Conservation (phyloP, 192 early-diverging fungal species). For the Coemansia sp. region DNA sequence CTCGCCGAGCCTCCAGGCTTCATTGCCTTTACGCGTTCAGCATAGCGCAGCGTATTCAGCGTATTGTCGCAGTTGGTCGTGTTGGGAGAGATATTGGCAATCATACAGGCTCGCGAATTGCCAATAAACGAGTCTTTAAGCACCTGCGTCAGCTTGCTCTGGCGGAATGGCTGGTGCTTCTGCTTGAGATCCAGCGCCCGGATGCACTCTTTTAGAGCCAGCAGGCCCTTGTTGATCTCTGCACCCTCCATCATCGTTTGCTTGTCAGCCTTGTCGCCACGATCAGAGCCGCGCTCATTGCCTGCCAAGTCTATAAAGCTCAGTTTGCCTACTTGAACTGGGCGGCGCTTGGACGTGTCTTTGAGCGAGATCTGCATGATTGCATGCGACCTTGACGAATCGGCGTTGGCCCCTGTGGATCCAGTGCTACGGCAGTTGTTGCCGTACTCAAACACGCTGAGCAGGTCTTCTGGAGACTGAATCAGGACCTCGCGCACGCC, state of each 20-base stretch:
- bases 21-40: constrained; percentile 71
- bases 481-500: constrained; percentile 89
- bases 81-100: constrained; percentile 96
- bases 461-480: constrained; percentile 77
- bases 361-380: constrained; percentile 92
- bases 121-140: constrained; percentile 98
- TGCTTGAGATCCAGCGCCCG: constrained; percentile 93
- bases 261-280: constrained; percentile 82
- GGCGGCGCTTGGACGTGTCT: constrained; percentile 57
- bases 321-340: constrained; percentile 77
- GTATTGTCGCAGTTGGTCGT: constrained; percentile 95
- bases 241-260: constrained; percentile 98
- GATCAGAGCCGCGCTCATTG: constrained; percentile 95
- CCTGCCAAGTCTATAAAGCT: constrained; percentile 99
- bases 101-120: constrained; percentile 97
- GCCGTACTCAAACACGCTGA: constrained; percentile 93
- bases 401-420: constrained; percentile 88
- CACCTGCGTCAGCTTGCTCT: constrained; percentile 96
- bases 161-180: constrained; percentile 95
- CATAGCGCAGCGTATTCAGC: constrained; percentile 95
- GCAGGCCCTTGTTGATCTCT: constrained; percentile 98
- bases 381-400: constrained; percentile 96
- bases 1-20: constrained; percentile 21
- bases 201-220: constrained; percentile 98
- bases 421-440: constrained; percentile 90